Conservation (phyloP, 495 filamentous ascomycete species). For the Patellaria atrata region DNA sequence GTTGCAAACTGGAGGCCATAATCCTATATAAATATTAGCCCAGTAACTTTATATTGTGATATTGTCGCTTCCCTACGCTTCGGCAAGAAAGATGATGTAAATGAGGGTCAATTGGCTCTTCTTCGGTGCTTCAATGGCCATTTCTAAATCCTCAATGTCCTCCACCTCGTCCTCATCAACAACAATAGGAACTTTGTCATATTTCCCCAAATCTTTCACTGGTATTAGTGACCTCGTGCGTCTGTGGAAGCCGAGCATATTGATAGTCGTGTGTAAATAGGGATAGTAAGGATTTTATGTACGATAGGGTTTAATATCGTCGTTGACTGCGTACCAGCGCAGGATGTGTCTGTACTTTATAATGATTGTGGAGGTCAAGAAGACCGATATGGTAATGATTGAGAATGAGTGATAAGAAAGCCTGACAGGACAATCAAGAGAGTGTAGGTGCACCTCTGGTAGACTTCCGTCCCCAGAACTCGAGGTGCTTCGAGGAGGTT, state of each 20-base stretch:
- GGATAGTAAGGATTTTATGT: constrained; percentile 1
- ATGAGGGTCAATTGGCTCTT: constrained; percentile 15
- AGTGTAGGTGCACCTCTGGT: too few species aligned
- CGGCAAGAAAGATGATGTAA: constrained; percentile 22
- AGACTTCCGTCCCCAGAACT: too few species aligned
- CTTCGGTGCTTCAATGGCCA: background rate
- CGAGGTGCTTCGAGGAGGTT: too few species aligned
- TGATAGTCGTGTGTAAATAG: constrained; percentile 3
- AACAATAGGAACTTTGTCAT: constrained; percentile 16
- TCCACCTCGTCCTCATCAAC: constrained; percentile 5
- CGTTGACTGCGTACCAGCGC: constrained; percentile 13
- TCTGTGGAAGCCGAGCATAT: constrained; percentile 24
- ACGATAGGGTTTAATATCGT: background rate
- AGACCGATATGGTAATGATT: constrained; percentile 10
- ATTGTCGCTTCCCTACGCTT: constrained; percentile 15
- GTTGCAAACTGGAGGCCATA: constrained; percentile 32
- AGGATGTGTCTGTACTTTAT: constrained; percentile 2
- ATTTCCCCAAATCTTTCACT: constrained; percentile 22
- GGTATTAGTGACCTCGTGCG: constrained; percentile 21
- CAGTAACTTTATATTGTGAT: background rate
- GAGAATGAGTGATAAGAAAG: constrained; percentile 16
- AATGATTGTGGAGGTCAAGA: constrained; percentile 14
- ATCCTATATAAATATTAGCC: constrained; percentile 19
- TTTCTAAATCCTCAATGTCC: constrained; percentile 1
- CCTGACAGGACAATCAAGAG: constrained; percentile 17